A percentile compares a stretch with the other conserved stretches of the same genome.
phyloP scores from a whole-genome alignment of 129 eudicot genomes.

The Flaveria bidentis region DNA sequence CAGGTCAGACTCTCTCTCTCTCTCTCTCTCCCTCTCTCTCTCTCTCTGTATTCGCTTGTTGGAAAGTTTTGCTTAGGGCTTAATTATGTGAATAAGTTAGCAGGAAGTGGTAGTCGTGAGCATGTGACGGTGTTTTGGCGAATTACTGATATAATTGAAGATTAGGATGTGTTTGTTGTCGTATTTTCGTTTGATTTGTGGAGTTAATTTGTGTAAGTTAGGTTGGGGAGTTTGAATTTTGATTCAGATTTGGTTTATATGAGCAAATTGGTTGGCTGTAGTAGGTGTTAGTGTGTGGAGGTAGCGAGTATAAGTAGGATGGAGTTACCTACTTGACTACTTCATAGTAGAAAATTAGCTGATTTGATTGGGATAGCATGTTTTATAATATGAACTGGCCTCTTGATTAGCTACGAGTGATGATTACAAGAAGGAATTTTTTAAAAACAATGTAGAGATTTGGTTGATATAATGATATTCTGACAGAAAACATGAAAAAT shows the following conservation, averaged over 20 bases:
- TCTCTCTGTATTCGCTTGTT: background rate
- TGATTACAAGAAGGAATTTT: background rate
- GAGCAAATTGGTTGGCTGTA: background rate
- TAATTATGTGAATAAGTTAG: background rate
- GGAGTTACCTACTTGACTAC: background rate
- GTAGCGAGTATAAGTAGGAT: background rate
- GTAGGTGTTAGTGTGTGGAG: background rate
- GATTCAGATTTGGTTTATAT: conserved; percentile 9
- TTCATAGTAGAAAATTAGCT: background rate
- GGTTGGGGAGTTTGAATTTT: background rate
- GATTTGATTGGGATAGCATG: background rate
- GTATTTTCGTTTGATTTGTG: background rate
- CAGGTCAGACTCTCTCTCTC: conserved; percentile 35
- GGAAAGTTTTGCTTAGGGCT: background rate
- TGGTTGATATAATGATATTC: background rate
- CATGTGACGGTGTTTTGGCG: conserved; percentile 8
- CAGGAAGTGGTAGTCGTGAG: background rate
- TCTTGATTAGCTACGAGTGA: background rate
- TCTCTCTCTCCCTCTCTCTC: background rate
- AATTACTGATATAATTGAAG: background rate
- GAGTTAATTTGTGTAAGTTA: background rate
- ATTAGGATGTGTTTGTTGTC: conserved; percentile 5
- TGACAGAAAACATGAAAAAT: background rate
- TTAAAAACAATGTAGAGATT: background rate
- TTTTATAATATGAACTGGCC: background rate